Conservation (phyloP, 2,329 filamentous ascomycete genomes). For the Phialophora chinensis region DNA sequence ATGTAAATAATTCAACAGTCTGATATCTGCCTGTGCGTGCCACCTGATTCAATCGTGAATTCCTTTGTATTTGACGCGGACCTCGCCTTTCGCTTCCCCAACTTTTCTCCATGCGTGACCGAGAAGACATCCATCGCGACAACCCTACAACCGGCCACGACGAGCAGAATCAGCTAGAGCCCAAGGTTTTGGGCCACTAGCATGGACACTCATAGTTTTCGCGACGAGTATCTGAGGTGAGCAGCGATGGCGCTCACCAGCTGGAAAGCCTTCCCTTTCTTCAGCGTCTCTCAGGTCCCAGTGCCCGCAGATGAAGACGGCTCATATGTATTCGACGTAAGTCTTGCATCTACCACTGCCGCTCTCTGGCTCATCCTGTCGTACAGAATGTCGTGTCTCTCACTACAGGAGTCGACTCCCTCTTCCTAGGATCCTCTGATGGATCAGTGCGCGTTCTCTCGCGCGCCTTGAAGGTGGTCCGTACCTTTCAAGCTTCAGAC, state of each 20-base stretch:
- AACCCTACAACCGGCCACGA: background rate
- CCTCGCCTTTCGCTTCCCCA: slow-evolving; percentile 5
- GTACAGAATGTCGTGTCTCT: slow-evolving; percentile 76
- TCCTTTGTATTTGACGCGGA: background rate
- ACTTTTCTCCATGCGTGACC: slow-evolving; percentile 11
- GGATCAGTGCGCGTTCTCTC: slow-evolving; percentile 88
- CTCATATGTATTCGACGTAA: slow-evolving; percentile 78
- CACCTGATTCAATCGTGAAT: background rate
- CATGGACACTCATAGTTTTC: slow-evolving; percentile 2
- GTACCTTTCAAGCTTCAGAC: slow-evolving; percentile 86
- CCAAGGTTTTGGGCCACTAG: background rate
- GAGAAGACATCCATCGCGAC: background rate
- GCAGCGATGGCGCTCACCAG: slow-evolving; percentile 54
- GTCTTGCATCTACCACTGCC: slow-evolving; percentile 41
- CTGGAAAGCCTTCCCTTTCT: slow-evolving; percentile 99
- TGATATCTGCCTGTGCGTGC: background rate
- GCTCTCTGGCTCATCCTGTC: slow-evolving; percentile 26
- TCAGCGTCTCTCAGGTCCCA: slow-evolving; percentile 87
- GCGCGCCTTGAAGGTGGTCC: slow-evolving; percentile 82
- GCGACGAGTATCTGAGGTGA: slow-evolving; percentile 13
- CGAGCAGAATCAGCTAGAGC: background rate
- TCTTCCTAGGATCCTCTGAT: slow-evolving; percentile 86
- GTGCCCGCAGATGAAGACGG: slow-evolving; percentile 77
- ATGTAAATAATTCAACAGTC: slow-evolving; percentile 2
- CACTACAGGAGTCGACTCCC: slow-evolving; percentile 83